Evolutionary conservation across 345 rosid species (phyloP), one percentile per base, ranked within the genome.

Genomic region (Viola odorata): DNA sequence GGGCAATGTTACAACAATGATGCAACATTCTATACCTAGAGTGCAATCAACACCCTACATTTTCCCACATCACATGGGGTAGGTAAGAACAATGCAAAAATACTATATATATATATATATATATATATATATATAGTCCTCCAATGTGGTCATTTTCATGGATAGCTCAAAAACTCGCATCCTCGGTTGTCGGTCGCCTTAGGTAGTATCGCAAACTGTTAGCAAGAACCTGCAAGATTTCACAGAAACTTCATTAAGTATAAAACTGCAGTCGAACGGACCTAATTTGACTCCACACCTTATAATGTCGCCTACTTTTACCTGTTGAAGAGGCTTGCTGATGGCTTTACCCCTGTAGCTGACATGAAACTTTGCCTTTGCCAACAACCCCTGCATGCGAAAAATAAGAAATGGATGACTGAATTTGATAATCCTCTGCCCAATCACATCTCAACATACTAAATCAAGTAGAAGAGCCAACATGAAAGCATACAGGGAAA

Each of bases 361-460:
- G 63, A 94, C 97, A 57, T 90, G 99, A 71, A 94, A 94, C 75
- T 83, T 94, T 37, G 88, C 97, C 84, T 94, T 94, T 3, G 99
- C 99, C 77, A 94, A 66, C 79, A 94, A 76, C 5, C 99, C 99
- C 96, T 88, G 38, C 37, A 51, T 37, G 44, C 37, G 60, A 53
- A 60, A 66, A 39, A 41, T 7, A 51, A 53, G 55, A 53, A 54
- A 71, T 49, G 7, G 53, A 48, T 17, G 40, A 6, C 9, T 60
- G 8, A 8, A 13, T 75, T 10, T 23, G 32, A 23, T n/a, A 15
- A 37, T 12, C 7, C 12, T 7, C 16, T 45, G 50, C 15, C 41
- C 7, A 41, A 16, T 17, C 17, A 13, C 15, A 3, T 52, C 14
- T 37, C 7, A 41, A 16, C 10, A 37, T 9, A 23, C 6, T 8